These are phyloP conservation scores for Cladophialophora exuberans DNA, from an alignment of 2,329 filamentous ascomycete genomes.

Conservation along the genomic window DNA sequence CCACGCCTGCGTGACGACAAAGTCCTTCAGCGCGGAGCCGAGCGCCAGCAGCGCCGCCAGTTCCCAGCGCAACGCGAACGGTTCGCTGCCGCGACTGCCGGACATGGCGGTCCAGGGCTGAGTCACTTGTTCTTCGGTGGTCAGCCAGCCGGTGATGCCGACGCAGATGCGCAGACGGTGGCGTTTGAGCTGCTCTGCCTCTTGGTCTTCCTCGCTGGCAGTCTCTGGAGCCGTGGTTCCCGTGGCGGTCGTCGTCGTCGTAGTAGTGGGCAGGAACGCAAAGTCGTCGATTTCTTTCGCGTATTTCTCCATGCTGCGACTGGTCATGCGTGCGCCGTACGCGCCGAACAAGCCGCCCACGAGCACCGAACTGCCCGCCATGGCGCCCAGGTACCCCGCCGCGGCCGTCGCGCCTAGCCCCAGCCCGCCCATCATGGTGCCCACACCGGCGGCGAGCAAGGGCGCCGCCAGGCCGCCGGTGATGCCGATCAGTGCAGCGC, in stretches of 20 bases:
- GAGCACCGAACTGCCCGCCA: constrained; percentile 69
- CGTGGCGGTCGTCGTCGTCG: no score
- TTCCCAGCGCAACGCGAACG: constrained; percentile 77
- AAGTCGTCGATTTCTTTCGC: constrained; percentile 78
- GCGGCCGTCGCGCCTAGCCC: constrained; percentile 57
- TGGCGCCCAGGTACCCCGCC: constrained; percentile 56
- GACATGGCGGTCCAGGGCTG: constrained; percentile 73
- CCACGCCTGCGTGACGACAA: constrained; percentile 73
- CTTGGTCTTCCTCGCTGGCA: constrained; percentile 36
- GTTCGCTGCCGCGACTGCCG: constrained; percentile 64
- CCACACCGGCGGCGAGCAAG: constrained; percentile 72
- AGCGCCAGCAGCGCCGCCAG: constrained; percentile 70
- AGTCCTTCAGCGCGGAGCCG: constrained; percentile 71
- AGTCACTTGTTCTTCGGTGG: constrained; percentile 64
- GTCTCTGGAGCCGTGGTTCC: no score
- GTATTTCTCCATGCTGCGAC: constrained; percentile 77
- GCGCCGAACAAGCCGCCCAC: constrained; percentile 80
- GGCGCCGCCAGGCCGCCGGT: constrained; percentile 74
- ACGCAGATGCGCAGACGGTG: constrained; percentile 72
- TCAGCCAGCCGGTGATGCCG: constrained; percentile 76
- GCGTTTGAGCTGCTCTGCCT: constrained; percentile 19
- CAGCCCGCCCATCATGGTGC: constrained; percentile 69
- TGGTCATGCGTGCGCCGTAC: constrained; percentile 73
- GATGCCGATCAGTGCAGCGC: constrained; percentile 74
- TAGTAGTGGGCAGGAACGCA: constrained; percentile 69